Conservation (phyloP, 2,329 filamentous ascomycete species). For the Scolecobasidium constrictum region DNA sequence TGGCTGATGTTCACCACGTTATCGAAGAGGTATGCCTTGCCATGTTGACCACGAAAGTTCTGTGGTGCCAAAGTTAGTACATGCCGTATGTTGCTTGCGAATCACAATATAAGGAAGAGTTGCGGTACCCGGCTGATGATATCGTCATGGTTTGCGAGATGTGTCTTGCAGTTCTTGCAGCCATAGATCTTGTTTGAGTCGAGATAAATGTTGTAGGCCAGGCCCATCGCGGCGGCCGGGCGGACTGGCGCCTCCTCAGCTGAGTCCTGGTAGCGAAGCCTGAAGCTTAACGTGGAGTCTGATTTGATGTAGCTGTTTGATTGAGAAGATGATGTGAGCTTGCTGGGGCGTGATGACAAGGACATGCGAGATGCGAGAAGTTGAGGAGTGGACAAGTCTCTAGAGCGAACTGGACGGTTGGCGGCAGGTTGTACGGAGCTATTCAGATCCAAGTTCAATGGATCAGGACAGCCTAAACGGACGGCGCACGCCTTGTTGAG, state of each 20-base stretch:
- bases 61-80: constrained; percentile 26
- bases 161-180: constrained; percentile 87
- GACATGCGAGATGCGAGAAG: no score
- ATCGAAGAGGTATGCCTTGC: constrained; percentile 95
- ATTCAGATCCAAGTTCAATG: no score
- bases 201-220: constrained; percentile 86
- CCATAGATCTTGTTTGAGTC: constrained; percentile 80
- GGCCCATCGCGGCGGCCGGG: constrained; percentile 52
- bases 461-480: no score
- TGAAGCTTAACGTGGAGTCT: neutral
- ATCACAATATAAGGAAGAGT: constrained; percentile 5
- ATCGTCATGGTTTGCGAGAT: constrained; percentile 89
- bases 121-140: constrained; percentile 78
- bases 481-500: no score
- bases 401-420: no score
- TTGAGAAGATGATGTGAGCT: no score
- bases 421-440: no score
- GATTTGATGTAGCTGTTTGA: neutral
- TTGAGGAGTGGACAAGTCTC: no score
- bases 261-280: neutral
- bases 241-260: neutral
- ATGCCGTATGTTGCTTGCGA: constrained; percentile 8
- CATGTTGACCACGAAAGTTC: constrained; percentile 98
- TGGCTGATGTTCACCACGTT: constrained; percentile 81
- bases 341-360: no score